These are phyloP conservation scores for Rhytidiadelphus loreus DNA, from an alignment of 225 moss, liverwort and hornwort species.

Conservation along the genomic window DNA sequence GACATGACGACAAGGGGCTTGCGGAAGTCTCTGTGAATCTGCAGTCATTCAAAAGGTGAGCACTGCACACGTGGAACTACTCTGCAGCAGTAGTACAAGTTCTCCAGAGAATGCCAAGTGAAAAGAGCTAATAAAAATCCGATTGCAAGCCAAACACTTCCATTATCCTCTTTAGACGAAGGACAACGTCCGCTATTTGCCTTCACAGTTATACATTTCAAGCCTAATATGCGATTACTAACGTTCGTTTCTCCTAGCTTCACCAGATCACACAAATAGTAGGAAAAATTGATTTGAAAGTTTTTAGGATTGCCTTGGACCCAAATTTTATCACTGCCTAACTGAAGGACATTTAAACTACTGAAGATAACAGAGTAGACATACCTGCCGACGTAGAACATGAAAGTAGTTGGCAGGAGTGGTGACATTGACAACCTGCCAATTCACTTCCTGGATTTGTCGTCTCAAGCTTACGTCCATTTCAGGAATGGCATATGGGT, in stretches of 20 bases:
- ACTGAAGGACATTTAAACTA: neutral
- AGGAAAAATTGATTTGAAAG: neutral
- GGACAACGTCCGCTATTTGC: neutral
- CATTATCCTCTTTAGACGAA: neutral
- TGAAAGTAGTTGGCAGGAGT: slow-evolving; percentile 99
- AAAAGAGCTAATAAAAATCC: neutral
- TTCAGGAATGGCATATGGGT: slow-evolving; percentile 74
- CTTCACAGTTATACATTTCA: neutral
- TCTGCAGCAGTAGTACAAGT: neutral
- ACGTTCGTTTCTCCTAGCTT: neutral
- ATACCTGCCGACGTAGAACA: slow-evolving; percentile 89
- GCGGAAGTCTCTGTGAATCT: slow-evolving; percentile 97
- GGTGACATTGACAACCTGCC: slow-evolving; percentile 96
- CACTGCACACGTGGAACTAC: neutral
- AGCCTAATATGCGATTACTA: neutral
- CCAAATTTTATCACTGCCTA: neutral
- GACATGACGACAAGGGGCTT: slow-evolving; percentile 93
- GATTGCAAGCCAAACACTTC: neutral
- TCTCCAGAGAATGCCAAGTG: neutral
- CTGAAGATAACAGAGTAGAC: neutral
- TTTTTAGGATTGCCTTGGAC: neutral
- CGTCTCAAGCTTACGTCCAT: slow-evolving; percentile 88
- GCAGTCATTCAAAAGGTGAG: slow-evolving; percentile 15
- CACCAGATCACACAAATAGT: neutral
- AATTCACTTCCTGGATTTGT: slow-evolving; percentile 96